Evolutionary conservation across 768 basidiomycete species (phyloP).

Genomic region (Lactifluus pinguis): DNA sequence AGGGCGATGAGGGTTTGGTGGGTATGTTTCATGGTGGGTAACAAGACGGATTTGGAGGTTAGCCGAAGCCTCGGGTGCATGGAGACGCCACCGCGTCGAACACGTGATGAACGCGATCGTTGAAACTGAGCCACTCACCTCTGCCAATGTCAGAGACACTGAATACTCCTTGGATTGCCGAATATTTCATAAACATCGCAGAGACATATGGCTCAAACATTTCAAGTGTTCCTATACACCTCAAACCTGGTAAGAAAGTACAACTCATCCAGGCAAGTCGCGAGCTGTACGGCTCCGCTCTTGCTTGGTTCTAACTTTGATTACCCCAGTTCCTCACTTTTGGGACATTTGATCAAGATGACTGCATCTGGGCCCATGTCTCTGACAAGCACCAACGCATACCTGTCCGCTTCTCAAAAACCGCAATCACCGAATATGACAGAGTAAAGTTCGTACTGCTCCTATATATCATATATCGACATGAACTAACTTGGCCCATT

Average conservation of each 20-base stretch:
- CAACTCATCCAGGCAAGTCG: constrained; percentile 48
- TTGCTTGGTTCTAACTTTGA: background rate
- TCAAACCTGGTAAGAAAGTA: constrained; percentile 38
- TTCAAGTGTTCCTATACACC: constrained; percentile 25
- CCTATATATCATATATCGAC: background rate
- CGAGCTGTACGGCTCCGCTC: background rate
- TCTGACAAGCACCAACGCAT: constrained; percentile 49
- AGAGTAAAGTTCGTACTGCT: constrained; percentile 26
- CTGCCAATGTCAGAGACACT: constrained; percentile 32
- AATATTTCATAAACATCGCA: constrained; percentile 42
- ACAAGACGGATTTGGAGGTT: background rate
- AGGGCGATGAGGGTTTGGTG: background rate
- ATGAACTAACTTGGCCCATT: background rate
- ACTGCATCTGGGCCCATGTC: constrained; percentile 50
- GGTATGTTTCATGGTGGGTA: constrained; percentile 6
- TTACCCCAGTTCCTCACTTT: constrained; percentile 46
- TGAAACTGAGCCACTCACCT: too few species aligned
- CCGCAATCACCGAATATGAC: constrained; percentile 39
- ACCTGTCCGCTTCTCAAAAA: constrained; percentile 45
- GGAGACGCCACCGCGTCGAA: too few species aligned
- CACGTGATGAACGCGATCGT: constrained; percentile 1
- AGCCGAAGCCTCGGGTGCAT: too few species aligned
- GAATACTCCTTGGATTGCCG: constrained; percentile 45
- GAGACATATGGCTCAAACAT: constrained; percentile 44
- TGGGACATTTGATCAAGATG: constrained; percentile 29